phyloP scores from a whole-genome alignment of 352 stramenopile species.

The Globisporangium iwayamae region DNA sequence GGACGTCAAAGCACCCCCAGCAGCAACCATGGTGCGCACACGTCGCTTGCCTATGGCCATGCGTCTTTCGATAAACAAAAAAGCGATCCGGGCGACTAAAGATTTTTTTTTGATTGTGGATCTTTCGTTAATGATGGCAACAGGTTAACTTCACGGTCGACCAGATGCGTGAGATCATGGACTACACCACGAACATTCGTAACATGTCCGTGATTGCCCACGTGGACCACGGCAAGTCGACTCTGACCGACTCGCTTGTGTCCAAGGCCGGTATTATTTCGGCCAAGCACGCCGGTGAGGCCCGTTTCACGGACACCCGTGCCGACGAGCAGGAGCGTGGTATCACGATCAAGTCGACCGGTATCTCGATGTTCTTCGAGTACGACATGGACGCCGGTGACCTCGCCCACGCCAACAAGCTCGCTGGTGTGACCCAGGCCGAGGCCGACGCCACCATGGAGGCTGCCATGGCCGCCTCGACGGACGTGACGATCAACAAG shows the following conservation, averaged over 20 bases:
- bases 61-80: not conserved
- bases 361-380: conserved; percentile 99
- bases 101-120: not conserved
- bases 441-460: conserved; percentile 28
- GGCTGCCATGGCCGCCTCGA: conserved; percentile 18
- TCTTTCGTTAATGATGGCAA: not conserved
- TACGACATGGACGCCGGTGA: conserved; percentile 97
- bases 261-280: conserved; percentile 99
- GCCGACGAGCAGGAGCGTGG: conserved; percentile 99
- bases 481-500: conserved; percentile 92
- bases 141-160: conserved; percentile 99
- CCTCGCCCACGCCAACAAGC: conserved; percentile 60
- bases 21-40: conserved; percentile 49
- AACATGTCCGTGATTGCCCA: conserved; percentile 99
- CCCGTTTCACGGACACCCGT: conserved; percentile 99
- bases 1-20: conserved; percentile 20
- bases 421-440: conserved; percentile 53
- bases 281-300: conserved; percentile 97
- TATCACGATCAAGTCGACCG: conserved; percentile 99
- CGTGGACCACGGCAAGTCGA: conserved; percentile 99
- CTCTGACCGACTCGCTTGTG: conserved; percentile 97
- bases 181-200: conserved; percentile 99
- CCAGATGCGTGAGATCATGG: conserved; percentile 97
- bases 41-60: not conserved
- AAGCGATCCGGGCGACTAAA: not conserved